A percentile compares a stretch with the other conserved stretches of the same genome.
These are phyloP conservation scores for Amanita subjunquillea DNA, from an alignment of 768 basidiomycete genomes.

Conservation along the genomic window DNA sequence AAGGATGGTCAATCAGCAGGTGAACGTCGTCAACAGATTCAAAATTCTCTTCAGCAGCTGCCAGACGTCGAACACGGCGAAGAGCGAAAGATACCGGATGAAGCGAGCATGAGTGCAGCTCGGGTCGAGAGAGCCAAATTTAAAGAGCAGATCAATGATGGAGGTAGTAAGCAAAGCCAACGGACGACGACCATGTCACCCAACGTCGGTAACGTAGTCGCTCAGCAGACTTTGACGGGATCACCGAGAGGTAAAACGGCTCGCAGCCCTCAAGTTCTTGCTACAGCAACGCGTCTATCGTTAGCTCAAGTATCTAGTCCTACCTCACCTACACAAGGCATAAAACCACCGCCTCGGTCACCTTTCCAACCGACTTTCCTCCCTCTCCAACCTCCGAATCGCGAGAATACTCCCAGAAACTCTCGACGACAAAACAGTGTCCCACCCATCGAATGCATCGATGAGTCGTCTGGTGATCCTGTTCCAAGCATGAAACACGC, in stretches of 20 bases:
- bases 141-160: slow-evolving; percentile 1
- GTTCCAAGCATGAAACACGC: background rate
- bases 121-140: slow-evolving; percentile 16
- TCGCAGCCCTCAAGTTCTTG: background rate
- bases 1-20: no score
- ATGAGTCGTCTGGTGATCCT: background rate
- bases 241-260: background rate
- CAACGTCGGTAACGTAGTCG: slow-evolving; percentile 1
- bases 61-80: slow-evolving; percentile 8
- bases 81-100: slow-evolving; percentile 17
- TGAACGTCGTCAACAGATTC: no score
- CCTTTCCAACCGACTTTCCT: background rate
- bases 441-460: background rate
- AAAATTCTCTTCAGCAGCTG: no score
- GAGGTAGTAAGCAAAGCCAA: background rate
- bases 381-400: background rate
- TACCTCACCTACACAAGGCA: background rate
- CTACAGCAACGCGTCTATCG: background rate
- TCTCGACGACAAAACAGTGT: background rate
- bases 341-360: background rate
- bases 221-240: background rate
- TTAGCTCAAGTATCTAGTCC: background rate
- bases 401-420: background rate
- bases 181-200: background rate
- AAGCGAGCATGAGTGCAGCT: slow-evolving; percentile 19